These are phyloP conservation scores for Mortierella sp. DNA, from an alignment of 371 early-diverging fungal genomes.

Conservation along the genomic window DNA sequence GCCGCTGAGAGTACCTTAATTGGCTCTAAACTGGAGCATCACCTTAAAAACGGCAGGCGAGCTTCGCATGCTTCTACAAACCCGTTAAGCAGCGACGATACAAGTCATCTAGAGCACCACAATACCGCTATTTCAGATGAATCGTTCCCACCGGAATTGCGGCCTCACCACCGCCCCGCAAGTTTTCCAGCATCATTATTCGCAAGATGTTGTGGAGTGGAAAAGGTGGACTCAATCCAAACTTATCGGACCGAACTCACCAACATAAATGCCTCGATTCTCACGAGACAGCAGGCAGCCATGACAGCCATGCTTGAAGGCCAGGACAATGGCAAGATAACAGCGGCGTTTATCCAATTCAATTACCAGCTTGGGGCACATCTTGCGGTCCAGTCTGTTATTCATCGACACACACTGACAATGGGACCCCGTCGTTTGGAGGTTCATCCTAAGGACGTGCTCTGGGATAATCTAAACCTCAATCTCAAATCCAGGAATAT, in stretches of 20 bases:
- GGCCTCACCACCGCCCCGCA: constrained; percentile 34
- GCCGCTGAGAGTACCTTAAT: constrained; percentile 34
- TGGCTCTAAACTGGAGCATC: constrained; percentile 28
- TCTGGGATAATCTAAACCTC: constrained; percentile 80
- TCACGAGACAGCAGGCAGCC: constrained; percentile 24
- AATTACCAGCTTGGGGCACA: constrained; percentile 84
- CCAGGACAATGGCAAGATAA: constrained; percentile 17
- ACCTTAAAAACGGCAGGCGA: constrained; percentile 15
- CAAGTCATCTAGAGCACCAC: background rate
- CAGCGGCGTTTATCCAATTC: constrained; percentile 87
- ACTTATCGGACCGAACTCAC: constrained; percentile 36
- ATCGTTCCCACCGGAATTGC: constrained; percentile 29
- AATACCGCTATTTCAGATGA: constrained; percentile 8
- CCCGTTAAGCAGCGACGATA: background rate
- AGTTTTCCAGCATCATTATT: constrained; percentile 32
- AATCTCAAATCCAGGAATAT: constrained; percentile 55
- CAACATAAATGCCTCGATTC: constrained; percentile 32
- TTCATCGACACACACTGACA: constrained; percentile 70
- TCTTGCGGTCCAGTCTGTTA: constrained; percentile 79
- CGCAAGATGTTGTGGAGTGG: constrained; percentile 27
- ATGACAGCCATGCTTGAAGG: constrained; percentile 21
- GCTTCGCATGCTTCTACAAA: constrained; percentile 19
- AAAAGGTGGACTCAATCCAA: constrained; percentile 42
- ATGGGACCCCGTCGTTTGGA: constrained; percentile 78
- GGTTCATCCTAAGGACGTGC: constrained; percentile 80